Conservation (phyloP, 1,284 basidiomycete genomes). For the Agroathelia rolfsii region DNA sequence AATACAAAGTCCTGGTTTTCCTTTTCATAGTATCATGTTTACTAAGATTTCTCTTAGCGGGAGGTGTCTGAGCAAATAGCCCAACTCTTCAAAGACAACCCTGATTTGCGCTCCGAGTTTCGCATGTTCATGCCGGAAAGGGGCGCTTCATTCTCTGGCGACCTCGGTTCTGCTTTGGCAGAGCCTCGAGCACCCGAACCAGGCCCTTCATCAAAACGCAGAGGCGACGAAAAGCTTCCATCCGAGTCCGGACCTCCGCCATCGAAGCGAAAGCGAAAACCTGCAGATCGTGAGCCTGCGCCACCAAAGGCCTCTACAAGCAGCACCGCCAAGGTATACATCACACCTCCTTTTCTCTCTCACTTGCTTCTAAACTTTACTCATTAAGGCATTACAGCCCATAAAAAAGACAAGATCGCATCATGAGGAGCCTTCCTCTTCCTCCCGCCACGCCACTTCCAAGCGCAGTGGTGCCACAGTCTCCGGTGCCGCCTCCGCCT, state of each 20-base stretch:
- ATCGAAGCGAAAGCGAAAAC: conserved; percentile 46
- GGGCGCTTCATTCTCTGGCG: conserved; percentile 38
- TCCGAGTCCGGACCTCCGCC: conserved; percentile 17
- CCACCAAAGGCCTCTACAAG: conserved; percentile 2
- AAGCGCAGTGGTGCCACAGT: conserved; percentile 18
- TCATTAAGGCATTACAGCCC: conserved; percentile 12
- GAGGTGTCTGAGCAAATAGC: conserved; percentile 84
- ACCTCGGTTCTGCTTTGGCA: too few species aligned
- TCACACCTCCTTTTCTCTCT: conserved; percentile 5
- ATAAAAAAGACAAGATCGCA: conserved; percentile 25
- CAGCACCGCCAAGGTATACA: too few species aligned
- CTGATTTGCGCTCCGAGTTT: conserved; percentile 87
- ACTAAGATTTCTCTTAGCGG: conserved; percentile 31
- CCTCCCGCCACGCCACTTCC: conserved; percentile 16
- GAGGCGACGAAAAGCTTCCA: too few species aligned
- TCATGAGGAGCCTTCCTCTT: conserved; percentile 8
- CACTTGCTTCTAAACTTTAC: conserved; percentile 3
- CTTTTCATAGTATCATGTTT: conserved; percentile 34
- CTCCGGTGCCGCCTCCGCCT: conserved; percentile 20
- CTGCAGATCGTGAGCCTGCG: conserved; percentile 31
- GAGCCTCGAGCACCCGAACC: too few species aligned
- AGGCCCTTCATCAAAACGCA: too few species aligned
- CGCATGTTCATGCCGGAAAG: conserved; percentile 83
- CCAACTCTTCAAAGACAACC: conserved; percentile 77
- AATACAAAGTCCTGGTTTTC: conserved; percentile 23